phyloP scores from a whole-genome alignment of 2,329 filamentous ascomycete genomes.

The Curvularia spicifera region DNA sequence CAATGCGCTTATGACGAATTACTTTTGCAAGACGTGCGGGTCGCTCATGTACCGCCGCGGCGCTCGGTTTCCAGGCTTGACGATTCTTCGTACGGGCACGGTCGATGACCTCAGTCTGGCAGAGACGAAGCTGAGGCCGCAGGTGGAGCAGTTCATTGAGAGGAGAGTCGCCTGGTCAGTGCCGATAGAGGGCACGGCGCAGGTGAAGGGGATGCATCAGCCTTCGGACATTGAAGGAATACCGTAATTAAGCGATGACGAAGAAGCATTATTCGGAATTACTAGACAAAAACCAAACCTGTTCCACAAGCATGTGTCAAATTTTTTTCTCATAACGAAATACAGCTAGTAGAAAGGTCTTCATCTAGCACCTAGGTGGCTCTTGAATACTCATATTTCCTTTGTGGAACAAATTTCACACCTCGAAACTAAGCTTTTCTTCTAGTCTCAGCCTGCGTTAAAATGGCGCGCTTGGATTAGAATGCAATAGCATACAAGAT shows the following conservation, averaged over 20 bases:
- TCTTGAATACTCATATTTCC: no score
- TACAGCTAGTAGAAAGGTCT: no score
- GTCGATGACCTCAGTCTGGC: conserved; percentile 66
- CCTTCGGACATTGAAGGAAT: not conserved
- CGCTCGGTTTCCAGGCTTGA: conserved; percentile 53
- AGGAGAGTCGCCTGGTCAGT: conserved; percentile 58
- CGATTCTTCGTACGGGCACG: conserved; percentile 63
- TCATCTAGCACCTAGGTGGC: no score
- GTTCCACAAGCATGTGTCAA: no score
- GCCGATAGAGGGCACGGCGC: not conserved
- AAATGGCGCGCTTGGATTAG: no score
- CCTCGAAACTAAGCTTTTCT: no score
- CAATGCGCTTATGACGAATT: conserved; percentile 62
- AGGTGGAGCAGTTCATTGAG: conserved; percentile 60
- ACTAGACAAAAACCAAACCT: no score
- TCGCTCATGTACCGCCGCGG: conserved; percentile 65
- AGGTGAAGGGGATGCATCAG: not conserved
- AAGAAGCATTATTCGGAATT: no score
- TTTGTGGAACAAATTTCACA: no score
- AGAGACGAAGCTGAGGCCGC: conserved; percentile 63
- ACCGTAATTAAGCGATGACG: not conserved
- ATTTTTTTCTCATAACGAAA: no score
- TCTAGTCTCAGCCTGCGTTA: no score
- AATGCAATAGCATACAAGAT: no score
- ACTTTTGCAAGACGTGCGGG: conserved; percentile 67